A percentile compares a stretch with the other conserved stretches of the same genome.
Evolutionary conservation across 1,284 basidiomycete species (phyloP).

Genomic region (Cutaneotrichosporon mucoides): DNA sequence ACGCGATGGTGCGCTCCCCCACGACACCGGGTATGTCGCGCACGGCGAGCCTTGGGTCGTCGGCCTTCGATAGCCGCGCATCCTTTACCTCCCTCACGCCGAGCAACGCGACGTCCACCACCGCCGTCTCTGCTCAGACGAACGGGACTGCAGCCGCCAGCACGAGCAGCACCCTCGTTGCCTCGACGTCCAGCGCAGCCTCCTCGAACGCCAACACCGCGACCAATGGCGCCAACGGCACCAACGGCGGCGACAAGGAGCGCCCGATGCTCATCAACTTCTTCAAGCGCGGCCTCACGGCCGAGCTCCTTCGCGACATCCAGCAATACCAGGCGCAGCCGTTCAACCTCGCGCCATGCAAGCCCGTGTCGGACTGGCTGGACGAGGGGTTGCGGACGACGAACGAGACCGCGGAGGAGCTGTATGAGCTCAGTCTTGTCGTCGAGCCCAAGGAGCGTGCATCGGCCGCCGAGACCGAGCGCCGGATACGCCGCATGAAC

Average conservation of each 20-base stretch:
- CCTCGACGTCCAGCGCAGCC: neutral
- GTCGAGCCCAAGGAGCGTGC: slow-evolving; percentile 75
- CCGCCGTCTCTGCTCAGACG: slow-evolving; percentile 1
- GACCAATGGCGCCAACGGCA: no score
- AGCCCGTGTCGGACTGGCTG: slow-evolving; percentile 68
- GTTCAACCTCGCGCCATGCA: slow-evolving; percentile 75
- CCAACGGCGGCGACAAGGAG: neutral
- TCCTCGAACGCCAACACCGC: no score
- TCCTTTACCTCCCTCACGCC: neutral
- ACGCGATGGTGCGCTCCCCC: neutral
- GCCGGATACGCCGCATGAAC: no score
- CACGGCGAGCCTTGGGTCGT: neutral
- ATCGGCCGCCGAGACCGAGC: no score
- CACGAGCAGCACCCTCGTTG: slow-evolving; percentile 1
- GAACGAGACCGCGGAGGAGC: slow-evolving; percentile 54
- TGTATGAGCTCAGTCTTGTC: slow-evolving; percentile 79
- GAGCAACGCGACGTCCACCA: slow-evolving; percentile 3
- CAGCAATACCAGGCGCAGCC: slow-evolving; percentile 89
- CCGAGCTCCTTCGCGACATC: slow-evolving; percentile 93
- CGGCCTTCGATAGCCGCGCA: no score
- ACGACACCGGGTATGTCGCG: neutral
- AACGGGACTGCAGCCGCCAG: neutral
- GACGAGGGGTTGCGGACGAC: slow-evolving; percentile 63
- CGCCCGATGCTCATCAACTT: slow-evolving; percentile 73
- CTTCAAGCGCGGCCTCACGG: slow-evolving; percentile 86